Percentiles rank a stretch among this genome's conserved stretches.
Conservation (phyloP, 2,329 filamentous ascomycete genomes). For the Xylaria sp. region DNA sequence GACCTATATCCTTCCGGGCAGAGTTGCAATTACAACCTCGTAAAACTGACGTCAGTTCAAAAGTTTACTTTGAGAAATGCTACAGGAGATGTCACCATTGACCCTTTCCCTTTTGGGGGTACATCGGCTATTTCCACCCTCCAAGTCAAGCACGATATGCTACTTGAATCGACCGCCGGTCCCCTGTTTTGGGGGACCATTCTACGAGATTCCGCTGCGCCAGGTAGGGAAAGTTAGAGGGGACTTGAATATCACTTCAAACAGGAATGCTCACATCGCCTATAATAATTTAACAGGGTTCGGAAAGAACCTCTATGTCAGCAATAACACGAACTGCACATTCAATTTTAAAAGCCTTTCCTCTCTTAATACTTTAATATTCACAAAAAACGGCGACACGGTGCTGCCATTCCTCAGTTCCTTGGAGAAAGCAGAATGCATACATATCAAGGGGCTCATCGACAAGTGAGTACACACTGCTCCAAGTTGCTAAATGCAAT, state of each 20-base stretch:
- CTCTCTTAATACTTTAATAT: neutral
- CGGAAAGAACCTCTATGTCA: neutral
- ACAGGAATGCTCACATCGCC: neutral
- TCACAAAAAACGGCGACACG: slow-evolving; percentile 24
- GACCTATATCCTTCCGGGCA: neutral
- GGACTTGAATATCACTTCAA: slow-evolving; percentile 5
- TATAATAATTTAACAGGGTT: neutral
- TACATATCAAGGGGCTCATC: slow-evolving; percentile 24
- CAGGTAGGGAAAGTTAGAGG: neutral
- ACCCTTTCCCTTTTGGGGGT: no score
- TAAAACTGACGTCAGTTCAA: neutral
- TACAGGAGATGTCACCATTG: no score
- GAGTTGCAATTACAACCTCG: neutral
- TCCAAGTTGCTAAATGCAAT: neutral
- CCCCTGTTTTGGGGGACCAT: no score
- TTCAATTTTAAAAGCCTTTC: slow-evolving; percentile 15
- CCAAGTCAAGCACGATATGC: neutral
- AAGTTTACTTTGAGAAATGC: neutral
- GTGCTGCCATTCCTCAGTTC: slow-evolving; percentile 7
- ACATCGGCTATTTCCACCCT: neutral
- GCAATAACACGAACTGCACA: slow-evolving; percentile 26
- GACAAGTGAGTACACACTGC: neutral
- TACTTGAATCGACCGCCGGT: neutral
- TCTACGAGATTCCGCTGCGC: neutral
- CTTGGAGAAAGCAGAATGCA: slow-evolving; percentile 18